Evolutionary conservation across 2,329 filamentous ascomycete species (phyloP).

Genomic region (Ophiocordyceps polyrhachis-furcata): DNA sequence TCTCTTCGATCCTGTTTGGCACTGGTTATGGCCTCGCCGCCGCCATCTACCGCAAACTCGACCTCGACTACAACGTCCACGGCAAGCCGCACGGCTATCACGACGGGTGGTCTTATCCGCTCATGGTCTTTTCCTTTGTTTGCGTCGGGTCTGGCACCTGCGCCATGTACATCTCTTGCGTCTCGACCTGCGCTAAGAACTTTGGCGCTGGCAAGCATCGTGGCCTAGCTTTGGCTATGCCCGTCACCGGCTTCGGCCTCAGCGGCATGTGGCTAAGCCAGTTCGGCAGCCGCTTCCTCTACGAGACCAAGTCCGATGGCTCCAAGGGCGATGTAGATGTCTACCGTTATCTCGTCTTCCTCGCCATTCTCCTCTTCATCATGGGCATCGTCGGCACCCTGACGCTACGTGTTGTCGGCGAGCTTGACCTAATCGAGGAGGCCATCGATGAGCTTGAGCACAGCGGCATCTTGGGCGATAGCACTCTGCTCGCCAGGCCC

Average conservation of each 20-base stretch:
- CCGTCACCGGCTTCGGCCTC: slow-evolving; percentile 81
- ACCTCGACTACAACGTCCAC: slow-evolving; percentile 25
- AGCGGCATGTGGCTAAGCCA: slow-evolving; percentile 96
- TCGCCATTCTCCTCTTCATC: slow-evolving; percentile 49
- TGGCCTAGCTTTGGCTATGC: slow-evolving; percentile 72
- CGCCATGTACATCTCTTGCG: slow-evolving; percentile 72
- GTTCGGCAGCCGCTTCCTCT: slow-evolving; percentile 60
- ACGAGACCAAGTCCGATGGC: slow-evolving; percentile 47
- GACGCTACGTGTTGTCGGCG: slow-evolving; percentile 59
- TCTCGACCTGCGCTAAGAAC: slow-evolving; percentile 97
- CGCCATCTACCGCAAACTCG: slow-evolving; percentile 42
- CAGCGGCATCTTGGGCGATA: slow-evolving; percentile 64
- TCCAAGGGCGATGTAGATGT: slow-evolving; percentile 48
- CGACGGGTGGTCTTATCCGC: slow-evolving; percentile 47
- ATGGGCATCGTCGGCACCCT: slow-evolving; percentile 60
- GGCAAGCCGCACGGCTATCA: slow-evolving; percentile 20
- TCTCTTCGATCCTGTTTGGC: slow-evolving; percentile 58
- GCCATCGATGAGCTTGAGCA: slow-evolving; percentile 81
- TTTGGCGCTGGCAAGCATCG: slow-evolving; percentile 79
- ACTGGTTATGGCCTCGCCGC: slow-evolving; percentile 71
- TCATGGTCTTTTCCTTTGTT: slow-evolving; percentile 76
- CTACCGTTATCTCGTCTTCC: slow-evolving; percentile 73
- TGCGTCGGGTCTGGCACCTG: slow-evolving; percentile 69
- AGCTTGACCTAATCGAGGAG: slow-evolving; percentile 74
- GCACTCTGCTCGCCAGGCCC: slow-evolving; percentile 45